Evolutionary conservation across 2,329 filamentous ascomycete genomes (phyloP).

Genomic region (Colletotrichum euphorbiae): DNA sequence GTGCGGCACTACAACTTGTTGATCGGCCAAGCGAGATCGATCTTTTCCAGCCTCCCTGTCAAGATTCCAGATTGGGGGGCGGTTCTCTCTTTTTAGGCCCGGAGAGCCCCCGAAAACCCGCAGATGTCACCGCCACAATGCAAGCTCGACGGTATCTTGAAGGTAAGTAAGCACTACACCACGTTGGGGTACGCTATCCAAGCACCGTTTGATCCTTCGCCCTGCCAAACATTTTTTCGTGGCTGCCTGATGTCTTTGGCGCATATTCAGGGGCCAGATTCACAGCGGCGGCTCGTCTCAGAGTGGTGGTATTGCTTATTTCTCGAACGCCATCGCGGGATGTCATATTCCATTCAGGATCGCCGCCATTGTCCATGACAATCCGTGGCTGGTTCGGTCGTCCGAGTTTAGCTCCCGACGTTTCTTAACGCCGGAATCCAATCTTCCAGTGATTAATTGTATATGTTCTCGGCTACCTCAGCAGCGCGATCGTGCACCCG

Average conservation of each 20-base stretch:
- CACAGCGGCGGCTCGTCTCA: background rate
- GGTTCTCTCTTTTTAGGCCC: background rate
- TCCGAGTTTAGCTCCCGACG: background rate
- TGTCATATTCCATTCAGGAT: constrained; percentile 4
- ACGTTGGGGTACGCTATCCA: background rate
- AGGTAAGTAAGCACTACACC: constrained; percentile 6
- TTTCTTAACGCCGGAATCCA: background rate
- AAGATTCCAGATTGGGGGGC: too few relatives aligned
- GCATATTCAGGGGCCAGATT: constrained; percentile 2
- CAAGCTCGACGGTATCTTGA: background rate
- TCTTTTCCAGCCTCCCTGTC: background rate
- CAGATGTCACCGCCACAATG: constrained; percentile 5
- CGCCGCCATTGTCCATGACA: background rate
- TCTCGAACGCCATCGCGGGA: background rate
- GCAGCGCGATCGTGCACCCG: too few relatives aligned
- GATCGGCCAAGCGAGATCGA: background rate
- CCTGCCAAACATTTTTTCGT: background rate
- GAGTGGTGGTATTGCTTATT: background rate
- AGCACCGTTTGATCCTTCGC: constrained; percentile 12
- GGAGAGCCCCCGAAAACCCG: background rate
- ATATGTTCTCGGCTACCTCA: too few relatives aligned
- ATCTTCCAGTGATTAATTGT: too few relatives aligned
- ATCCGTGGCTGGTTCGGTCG: background rate
- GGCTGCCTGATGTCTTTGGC: background rate
- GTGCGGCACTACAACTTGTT: background rate